phyloP scores from a whole-genome alignment of 2,329 filamentous ascomycete genomes.

The Setomelanomma holmii region DNA sequence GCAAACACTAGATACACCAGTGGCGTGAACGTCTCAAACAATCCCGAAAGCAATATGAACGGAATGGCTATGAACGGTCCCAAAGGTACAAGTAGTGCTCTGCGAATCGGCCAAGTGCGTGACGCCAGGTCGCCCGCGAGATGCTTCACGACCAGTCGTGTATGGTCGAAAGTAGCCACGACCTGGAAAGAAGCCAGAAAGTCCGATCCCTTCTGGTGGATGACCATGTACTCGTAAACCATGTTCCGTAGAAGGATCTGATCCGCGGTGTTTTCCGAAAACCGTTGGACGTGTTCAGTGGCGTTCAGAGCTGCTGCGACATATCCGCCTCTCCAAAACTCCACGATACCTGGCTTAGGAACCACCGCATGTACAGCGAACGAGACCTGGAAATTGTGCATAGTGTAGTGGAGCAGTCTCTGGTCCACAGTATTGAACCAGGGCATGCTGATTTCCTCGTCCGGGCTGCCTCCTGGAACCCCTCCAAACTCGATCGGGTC shows the following conservation, averaged over 20 bases:
- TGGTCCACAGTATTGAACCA: constrained; percentile 16
- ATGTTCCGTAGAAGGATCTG: not conserved
- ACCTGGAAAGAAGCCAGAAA: constrained; percentile 6
- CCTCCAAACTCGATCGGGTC: not conserved
- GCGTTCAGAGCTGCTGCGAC: not conserved
- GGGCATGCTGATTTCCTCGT: constrained; percentile 10
- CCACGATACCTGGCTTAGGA: constrained; percentile 4
- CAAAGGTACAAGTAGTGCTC: constrained; percentile 7
- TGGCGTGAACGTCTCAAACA: not conserved
- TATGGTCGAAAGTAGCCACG: not conserved
- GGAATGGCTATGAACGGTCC: constrained; percentile 7
- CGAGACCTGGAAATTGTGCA: constrained; percentile 3
- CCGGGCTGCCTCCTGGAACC: constrained; percentile 1
- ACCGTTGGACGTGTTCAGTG: not conserved
- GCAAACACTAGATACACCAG: not conserved
- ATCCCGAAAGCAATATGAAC: not conserved
- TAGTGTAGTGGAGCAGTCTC: constrained; percentile 8
- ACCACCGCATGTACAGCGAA: constrained; percentile 4
- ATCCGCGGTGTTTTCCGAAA: not conserved
- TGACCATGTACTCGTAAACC: not conserved
- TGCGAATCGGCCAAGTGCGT: constrained; percentile 12
- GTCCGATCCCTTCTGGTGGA: not conserved
- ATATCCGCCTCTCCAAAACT: constrained; percentile 8
- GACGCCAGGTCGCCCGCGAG: constrained; percentile 12
- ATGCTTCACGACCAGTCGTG: constrained; percentile 1